Base-by-base conservation (phyloP, 495 filamentous ascomycete genomes). In the Annulohypoxylon bovei region DNA sequence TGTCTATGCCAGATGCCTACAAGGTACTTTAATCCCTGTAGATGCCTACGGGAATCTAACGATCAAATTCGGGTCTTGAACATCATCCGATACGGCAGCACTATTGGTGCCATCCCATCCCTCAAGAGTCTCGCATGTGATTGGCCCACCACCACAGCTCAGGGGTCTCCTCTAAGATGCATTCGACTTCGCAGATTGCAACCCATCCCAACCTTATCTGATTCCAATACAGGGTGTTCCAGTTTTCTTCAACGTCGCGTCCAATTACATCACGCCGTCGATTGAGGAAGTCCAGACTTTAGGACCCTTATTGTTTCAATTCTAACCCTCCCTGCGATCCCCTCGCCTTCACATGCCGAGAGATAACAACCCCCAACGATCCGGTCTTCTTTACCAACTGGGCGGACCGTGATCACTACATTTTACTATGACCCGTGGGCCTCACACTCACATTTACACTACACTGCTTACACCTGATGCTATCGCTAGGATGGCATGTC, bases 31-130 rank as follows among this genome's bases (percentile, higher is more conserved):
- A 23, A 67, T 30, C 56, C 65, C 39, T 62, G 64, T 23, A 18
- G 18, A 54, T 44, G 14, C 49, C 9, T 22, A 33, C 35, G 37
- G 56, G 6, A 49, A 37, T 40, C 14, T 16, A 23, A 53, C 53
- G 59, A 68, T 59, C 40, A 53, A 40, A 67, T 35, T 72, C 70
- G 70, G 70, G 47, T 72, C 25, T 65, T 72, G 47, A 72, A 72
- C 70, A 72, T 72, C 65, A 68, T 68, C 70, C 70, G 70, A 68
- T 32, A 42, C 59, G 59, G 47, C 4, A 52, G 60, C 64, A 55
- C n/a, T 25, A 67, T 63, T 66, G 57, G 58, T 58, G 37, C 62
- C 66, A 58, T 49, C n/a, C 62, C 66, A 58, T 1, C 6, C 20
- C 28, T 53, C 27, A 27, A 25, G 33, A 22, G 32, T 25, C 25